phyloP scores from a whole-genome alignment of 2,329 filamentous ascomycete species.

The Aureobasidium melanogenum region DNA sequence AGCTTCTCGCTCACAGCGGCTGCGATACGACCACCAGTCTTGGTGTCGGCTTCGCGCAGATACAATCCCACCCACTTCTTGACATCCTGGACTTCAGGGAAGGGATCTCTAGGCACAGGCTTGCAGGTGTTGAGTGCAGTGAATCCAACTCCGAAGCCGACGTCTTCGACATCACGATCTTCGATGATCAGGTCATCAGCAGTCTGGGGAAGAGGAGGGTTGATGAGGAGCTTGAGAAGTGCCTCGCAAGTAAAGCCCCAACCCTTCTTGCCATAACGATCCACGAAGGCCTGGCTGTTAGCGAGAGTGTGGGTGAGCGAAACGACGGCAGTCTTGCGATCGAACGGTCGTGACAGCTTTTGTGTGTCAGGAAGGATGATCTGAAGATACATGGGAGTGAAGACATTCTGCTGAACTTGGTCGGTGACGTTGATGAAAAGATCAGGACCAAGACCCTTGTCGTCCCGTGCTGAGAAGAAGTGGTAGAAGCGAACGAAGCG shows the following conservation, averaged over 20 bases:
- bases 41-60: constrained; percentile 66
- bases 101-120: constrained; percentile 65
- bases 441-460: constrained; percentile 80
- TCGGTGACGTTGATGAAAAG: constrained; percentile 86
- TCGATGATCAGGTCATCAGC: constrained; percentile 62
- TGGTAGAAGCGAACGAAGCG: constrained; percentile 94
- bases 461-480: constrained; percentile 69
- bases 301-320: constrained; percentile 88
- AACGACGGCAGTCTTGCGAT: constrained; percentile 88
- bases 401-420: constrained; percentile 66
- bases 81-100: constrained; percentile 73
- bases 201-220: constrained; percentile 63
- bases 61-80: constrained; percentile 76
- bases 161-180: constrained; percentile 88
- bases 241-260: constrained; percentile 86
- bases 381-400: constrained; percentile 73
- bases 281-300: constrained; percentile 74
- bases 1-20: constrained; percentile 65
- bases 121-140: constrained; percentile 89
- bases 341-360: constrained; percentile 75
- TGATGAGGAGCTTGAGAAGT: constrained; percentile 81
- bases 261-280: constrained; percentile 62
- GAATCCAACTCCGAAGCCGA: constrained; percentile 90
- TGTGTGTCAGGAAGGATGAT: constrained; percentile 85
- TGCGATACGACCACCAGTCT: constrained; percentile 61